Percentiles rank a stretch among this genome's conserved stretches.
phyloP scores from a whole-genome alignment of 1,284 basidiomycete genomes.

The Puccinia novopanici region DNA sequence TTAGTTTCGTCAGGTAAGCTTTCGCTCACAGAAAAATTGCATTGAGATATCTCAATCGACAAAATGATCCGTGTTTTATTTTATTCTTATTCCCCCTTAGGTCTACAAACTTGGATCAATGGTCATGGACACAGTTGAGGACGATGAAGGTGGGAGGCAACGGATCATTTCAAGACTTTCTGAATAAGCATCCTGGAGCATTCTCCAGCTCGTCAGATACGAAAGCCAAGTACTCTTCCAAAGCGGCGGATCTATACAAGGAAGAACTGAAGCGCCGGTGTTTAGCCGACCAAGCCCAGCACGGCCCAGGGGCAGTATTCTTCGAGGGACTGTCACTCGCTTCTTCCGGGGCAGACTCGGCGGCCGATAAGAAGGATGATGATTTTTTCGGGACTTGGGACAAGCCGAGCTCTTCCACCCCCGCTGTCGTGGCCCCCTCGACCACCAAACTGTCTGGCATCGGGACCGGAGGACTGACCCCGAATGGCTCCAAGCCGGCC shows the following conservation, averaged over 20 bases:
- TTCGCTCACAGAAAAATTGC: not conserved
- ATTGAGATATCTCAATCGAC: not conserved
- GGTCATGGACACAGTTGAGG: slow-evolving; percentile 86
- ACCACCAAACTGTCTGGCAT: slow-evolving; percentile 66
- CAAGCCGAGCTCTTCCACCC: slow-evolving; percentile 65
- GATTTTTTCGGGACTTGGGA: slow-evolving; percentile 98
- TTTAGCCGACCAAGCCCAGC: slow-evolving; percentile 76
- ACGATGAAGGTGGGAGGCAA: slow-evolving; percentile 98
- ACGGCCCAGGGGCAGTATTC: slow-evolving; percentile 71
- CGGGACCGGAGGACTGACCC: slow-evolving; percentile 63
- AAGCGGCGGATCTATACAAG: slow-evolving; percentile 83
- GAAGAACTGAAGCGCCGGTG: slow-evolving; percentile 82
- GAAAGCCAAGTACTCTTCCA: slow-evolving; percentile 85
- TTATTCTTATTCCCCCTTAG: slow-evolving; percentile 63
- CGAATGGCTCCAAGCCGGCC: slow-evolving; percentile 57
- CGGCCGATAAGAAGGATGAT: slow-evolving; percentile 68
- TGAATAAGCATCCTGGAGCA: slow-evolving; percentile 78
- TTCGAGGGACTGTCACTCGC: slow-evolving; percentile 72
- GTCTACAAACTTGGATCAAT: slow-evolving; percentile 94
- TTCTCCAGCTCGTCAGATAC: slow-evolving; percentile 73
- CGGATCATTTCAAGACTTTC: slow-evolving; percentile 82
- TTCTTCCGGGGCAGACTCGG: slow-evolving; percentile 53
- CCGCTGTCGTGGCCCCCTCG: slow-evolving; percentile 54
- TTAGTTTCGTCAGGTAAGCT: slow-evolving; percentile 87
- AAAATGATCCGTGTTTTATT: slow-evolving; percentile 21